Base-by-base conservation (phyloP, 352 stramenopile species). In the Phytophthora tentaculata region DNA sequence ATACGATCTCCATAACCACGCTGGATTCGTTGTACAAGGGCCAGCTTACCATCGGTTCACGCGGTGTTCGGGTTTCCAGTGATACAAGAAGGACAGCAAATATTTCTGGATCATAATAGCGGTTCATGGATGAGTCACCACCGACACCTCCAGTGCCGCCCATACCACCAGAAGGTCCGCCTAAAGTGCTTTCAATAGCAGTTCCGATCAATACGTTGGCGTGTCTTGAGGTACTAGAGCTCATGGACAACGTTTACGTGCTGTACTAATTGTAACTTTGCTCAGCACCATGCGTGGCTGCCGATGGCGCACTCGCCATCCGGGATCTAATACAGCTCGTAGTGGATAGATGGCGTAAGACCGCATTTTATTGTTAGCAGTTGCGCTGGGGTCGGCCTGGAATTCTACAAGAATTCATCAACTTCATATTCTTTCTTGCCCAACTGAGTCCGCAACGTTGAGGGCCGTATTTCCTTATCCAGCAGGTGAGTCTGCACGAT, bases 201-300 rank as follows among this genome's bases (percentile, higher is more conserved):
- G 4, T 32, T 32, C 4, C 47, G 6, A 20, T 39, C 19, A 53
- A 73, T 12, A 56, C 44, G 13, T 48, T 68, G 3, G 35, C 59
- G 28, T 71, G 58, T 41, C 52, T 47, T 37, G 47, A 57, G 5
- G 59, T 73, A 26, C 58, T 73, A 12, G 58, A 68, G 20, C 50
- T 56, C 45, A 52, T 64, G 32, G 50, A 69, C n/a, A 69, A 39
- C 29, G 44, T 64, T 45, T 69, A 73, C 37, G 65, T 73, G 59
- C 59, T 73, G 66, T 69, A 69, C 53, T 53, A 69, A 60, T 73
- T 65, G 60, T 73, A 73, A 24, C 53, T 69, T 39, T 73, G 66
- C 28, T 69, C 59, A 3, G 66, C 37, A 20, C 66, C 60, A 19
- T 73, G 66, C 24, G 58, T 49, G 14, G 60, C 66, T 10, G 14